phyloP scores from a whole-genome alignment of 176 grass and related monocot genomes.

The Chrysopogon serrulatus region DNA sequence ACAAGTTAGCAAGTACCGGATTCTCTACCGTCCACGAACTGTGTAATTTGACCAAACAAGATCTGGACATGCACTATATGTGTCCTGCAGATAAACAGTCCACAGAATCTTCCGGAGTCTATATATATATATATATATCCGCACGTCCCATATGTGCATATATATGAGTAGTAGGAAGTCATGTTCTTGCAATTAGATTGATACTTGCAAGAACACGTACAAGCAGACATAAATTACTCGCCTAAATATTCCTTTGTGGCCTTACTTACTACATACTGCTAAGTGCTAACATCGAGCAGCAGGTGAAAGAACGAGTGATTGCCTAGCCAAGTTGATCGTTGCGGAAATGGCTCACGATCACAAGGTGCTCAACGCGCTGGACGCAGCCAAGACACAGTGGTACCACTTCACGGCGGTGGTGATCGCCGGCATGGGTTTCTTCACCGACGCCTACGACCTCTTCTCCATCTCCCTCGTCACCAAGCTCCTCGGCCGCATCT shows the following conservation, averaged over 20 bases:
- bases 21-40: conserved; percentile 2
- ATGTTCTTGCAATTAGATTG: neutral
- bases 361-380: no score
- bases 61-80: conserved; percentile 11
- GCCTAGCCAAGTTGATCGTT: no score
- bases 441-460: conserved; percentile 77
- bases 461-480: conserved; percentile 57
- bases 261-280: neutral
- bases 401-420: conserved; percentile 40
- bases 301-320: no score
- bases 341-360: no score
- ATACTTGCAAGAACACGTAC: neutral
- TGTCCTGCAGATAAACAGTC: neutral
- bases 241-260: neutral
- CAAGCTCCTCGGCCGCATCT: conserved; percentile 38
- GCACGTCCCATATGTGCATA: neutral
- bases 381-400: neutral
- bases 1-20: neutral
- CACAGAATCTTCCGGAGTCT: neutral
- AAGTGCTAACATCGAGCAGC: no score
- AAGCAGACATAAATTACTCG: neutral
- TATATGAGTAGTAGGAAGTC: neutral
- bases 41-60: neutral
- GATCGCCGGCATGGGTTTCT: conserved; percentile 60
- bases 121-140: neutral